Base-by-base conservation (phyloP, 176 grass and related monocot species). In the Musa beccarii region DNA sequence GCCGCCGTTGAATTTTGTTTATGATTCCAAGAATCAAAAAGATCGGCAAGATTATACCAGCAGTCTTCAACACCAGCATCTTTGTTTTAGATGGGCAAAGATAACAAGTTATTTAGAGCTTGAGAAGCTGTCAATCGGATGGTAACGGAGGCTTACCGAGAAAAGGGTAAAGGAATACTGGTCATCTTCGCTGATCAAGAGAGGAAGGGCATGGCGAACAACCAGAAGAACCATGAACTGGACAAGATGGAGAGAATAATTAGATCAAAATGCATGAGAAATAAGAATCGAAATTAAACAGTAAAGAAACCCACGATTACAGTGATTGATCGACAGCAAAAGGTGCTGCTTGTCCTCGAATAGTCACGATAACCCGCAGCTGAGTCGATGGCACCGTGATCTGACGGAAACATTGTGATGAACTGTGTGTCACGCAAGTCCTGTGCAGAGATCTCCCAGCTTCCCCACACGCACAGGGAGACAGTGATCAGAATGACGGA, bases 201-300 rank as follows among this genome's bases (percentile, higher is more conserved):
- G 78, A 78, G 89, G 89, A 55, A 96, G 87, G 1, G 78, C 76
- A 80, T 96, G 92, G 23, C 92, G 89, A 72, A 96, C 85, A 56
- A 89, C 20, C 51, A 96, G 74, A 79, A 96, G 87, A 72, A 88
- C 57, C 87, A 90, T 74, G 83, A 96, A 96, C 92, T 96, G 55
- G 74, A 68, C n/a, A 72, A 75, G 78, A 57, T 77, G 29, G 79
- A 56, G 14, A 66, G 16, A 1, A 62, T 54, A 15, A 77, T 75
- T 15, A 71, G 66, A 84, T 34, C 75, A 56, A 49, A 79, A 51
- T 49, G 56, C 19, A 10, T 79, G 34, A 43, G 34, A 43, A 43
- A 71, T 51, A 68, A 53, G 54, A 21, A 2, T 13, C 22, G 50
- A 17, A 54, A 29, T 25, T 67, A 16, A 8, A 23, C 61, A 74